phyloP scores from a whole-genome alignment of 2,329 filamentous ascomycete species.

The Arthroderma uncinatum region DNA sequence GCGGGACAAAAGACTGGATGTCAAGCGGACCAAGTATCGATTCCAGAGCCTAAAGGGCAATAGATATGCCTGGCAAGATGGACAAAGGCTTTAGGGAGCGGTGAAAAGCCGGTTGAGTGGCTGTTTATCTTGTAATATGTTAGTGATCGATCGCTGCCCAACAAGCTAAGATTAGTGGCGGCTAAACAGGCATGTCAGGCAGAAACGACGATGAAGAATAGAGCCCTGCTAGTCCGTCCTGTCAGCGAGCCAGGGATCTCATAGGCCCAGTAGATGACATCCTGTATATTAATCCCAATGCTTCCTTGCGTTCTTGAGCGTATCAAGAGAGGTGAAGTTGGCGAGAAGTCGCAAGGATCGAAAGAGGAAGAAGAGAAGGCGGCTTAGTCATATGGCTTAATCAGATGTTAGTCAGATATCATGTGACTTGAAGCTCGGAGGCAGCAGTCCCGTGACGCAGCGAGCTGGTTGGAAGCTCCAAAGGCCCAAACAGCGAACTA shows the following conservation, averaged over 20 bases:
- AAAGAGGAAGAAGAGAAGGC: no score
- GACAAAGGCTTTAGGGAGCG: neutral
- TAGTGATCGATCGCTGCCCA: neutral
- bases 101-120: neutral
- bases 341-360: no score
- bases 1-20: neutral
- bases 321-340: no score
- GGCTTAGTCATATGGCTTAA: neutral
- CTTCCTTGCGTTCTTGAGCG: neutral
- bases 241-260: neutral
- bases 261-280: neutral
- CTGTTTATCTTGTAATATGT: neutral
- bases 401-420: neutral
- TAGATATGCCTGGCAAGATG: neutral
- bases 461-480: conserved; percentile 8
- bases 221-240: neutral
- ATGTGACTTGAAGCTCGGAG: conserved; percentile 10
- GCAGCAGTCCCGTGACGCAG: conserved; percentile 16
- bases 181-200: conserved; percentile 1
- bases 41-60: neutral
- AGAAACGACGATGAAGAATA: neutral
- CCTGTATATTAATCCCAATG: neutral
- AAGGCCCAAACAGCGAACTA: neutral
- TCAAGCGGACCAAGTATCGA: neutral
- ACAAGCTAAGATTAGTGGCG: neutral